These are phyloP conservation scores for Lactarius sp. DNA, from an alignment of 768 basidiomycete genomes.

Conservation along the genomic window DNA sequence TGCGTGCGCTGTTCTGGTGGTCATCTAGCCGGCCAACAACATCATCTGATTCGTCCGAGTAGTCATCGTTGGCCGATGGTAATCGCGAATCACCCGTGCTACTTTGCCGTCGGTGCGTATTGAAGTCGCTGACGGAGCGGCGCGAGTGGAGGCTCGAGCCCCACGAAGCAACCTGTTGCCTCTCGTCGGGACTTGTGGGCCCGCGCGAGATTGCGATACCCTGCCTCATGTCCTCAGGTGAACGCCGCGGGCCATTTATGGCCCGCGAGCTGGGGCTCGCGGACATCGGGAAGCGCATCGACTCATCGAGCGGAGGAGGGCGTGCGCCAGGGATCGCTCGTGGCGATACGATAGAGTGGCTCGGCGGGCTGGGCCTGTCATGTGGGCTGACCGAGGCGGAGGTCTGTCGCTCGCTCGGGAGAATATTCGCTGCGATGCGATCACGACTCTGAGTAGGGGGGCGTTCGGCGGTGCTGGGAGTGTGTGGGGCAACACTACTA, in stretches of 20 bases:
- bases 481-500: conserved; percentile 15
- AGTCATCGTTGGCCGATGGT: conserved; percentile 4
- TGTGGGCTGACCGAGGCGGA: conserved; percentile 23
- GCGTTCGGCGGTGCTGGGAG: conserved; percentile 10
- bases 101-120: conserved; percentile 12
- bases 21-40: conserved; percentile 22
- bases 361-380: conserved; percentile 16
- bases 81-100: conserved; percentile 22
- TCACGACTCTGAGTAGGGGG: conserved; percentile 23
- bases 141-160: conserved; percentile 21
- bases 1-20: conserved; percentile 15
- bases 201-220: conserved; percentile 25
- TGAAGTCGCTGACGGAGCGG: conserved; percentile 17
- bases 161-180: conserved; percentile 17
- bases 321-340: conserved; percentile 19
- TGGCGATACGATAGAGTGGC: conserved; percentile 3
- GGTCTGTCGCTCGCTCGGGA: conserved; percentile 17
- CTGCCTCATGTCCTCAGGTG: conserved; percentile 23
- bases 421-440: conserved; percentile 6
- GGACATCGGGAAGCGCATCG: conserved; percentile 23
- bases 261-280: conserved; percentile 22
- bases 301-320: conserved; percentile 14
- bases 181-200: conserved; percentile 13
- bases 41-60: conserved; percentile 20
- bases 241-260: conserved; percentile 16